phyloP scores from a whole-genome alignment of 2,329 filamentous ascomycete genomes.

The Incumbomyces lentus region DNA sequence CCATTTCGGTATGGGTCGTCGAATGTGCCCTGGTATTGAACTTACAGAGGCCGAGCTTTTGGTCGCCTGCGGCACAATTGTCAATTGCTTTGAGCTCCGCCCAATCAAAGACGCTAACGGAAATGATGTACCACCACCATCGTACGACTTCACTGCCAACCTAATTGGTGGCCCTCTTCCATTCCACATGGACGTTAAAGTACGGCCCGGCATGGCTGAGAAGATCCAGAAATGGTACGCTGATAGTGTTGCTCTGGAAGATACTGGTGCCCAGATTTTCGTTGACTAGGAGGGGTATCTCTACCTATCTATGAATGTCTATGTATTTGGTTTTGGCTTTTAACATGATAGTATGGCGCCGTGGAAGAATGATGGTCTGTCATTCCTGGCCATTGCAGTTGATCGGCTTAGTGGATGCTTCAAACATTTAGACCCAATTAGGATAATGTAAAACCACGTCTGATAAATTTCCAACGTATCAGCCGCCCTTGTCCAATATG shows the following conservation, averaged over 20 bases:
- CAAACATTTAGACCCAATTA: too few relatives aligned
- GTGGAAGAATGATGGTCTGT: neutral
- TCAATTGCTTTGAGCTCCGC: slow-evolving; percentile 20
- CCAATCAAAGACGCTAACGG: slow-evolving; percentile 19
- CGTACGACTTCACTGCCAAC: slow-evolving; percentile 19
- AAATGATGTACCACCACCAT: slow-evolving; percentile 17
- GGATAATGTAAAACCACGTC: too few relatives aligned
- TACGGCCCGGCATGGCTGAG: slow-evolving; percentile 18
- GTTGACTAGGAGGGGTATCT: neutral
- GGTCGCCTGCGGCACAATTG: slow-evolving; percentile 20
- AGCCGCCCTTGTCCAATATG: too few relatives aligned
- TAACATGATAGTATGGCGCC: neutral
- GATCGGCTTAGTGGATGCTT: too few relatives aligned
- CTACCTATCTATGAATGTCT: neutral
- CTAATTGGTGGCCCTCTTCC: slow-evolving; percentile 21
- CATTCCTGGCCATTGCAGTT: too few relatives aligned
- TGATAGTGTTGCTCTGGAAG: slow-evolving; percentile 19
- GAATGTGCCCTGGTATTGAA: slow-evolving; percentile 23
- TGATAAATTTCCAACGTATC: too few relatives aligned
- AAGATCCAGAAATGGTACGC: slow-evolving; percentile 20
- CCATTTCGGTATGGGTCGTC: slow-evolving; percentile 24
- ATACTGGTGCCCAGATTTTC: slow-evolving; percentile 12
- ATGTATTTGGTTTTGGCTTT: neutral
- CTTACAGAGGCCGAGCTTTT: slow-evolving; percentile 21
- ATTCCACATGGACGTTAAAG: slow-evolving; percentile 22